Evolutionary conservation across 2,329 filamentous ascomycete species (phyloP).

Genomic region (Penicillium thymicola): DNA sequence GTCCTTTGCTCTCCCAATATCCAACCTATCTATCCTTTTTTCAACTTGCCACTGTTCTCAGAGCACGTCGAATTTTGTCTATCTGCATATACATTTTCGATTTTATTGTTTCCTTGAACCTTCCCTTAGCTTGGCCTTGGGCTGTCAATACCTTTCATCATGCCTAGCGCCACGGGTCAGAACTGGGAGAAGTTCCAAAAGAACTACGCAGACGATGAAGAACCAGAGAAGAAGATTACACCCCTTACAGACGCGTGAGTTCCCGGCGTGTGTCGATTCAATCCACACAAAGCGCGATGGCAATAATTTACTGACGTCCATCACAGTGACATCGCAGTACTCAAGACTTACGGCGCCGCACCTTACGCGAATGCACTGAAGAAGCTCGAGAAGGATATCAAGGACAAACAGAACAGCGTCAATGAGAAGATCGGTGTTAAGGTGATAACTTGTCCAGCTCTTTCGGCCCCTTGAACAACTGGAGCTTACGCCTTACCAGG

Average conservation of each 20-base stretch:
- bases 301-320: conserved; percentile 31
- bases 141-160: conserved; percentile 42
- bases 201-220: conserved; percentile 92
- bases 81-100: conserved; percentile 3
- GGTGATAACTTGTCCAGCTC: conserved; percentile 27
- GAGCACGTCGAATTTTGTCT: background rate
- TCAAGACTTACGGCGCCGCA: conserved; percentile 97
- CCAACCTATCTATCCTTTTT: conserved; percentile 22
- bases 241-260: conserved; percentile 92
- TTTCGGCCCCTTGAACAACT: conserved; percentile 11
- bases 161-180: conserved; percentile 91
- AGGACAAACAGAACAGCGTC: conserved; percentile 95
- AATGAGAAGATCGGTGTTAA: conserved; percentile 89
- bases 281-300: background rate
- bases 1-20: conserved; percentile 16
- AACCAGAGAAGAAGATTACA: conserved; percentile 99
- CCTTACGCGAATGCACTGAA: conserved; percentile 92
- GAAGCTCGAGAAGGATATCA: conserved; percentile 98
- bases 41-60: conserved; percentile 3
- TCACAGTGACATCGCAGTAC: conserved; percentile 90
- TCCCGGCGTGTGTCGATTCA: background rate
- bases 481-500: conserved; percentile 51
- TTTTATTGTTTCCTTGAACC: conserved; percentile 4
- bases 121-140: conserved; percentile 20
- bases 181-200: conserved; percentile 99